Evolutionary conservation across 2,329 filamentous ascomycete genomes (phyloP), one percentile per base, ranked within the genome.

Genomic region (Rosellinia necatrix): DNA sequence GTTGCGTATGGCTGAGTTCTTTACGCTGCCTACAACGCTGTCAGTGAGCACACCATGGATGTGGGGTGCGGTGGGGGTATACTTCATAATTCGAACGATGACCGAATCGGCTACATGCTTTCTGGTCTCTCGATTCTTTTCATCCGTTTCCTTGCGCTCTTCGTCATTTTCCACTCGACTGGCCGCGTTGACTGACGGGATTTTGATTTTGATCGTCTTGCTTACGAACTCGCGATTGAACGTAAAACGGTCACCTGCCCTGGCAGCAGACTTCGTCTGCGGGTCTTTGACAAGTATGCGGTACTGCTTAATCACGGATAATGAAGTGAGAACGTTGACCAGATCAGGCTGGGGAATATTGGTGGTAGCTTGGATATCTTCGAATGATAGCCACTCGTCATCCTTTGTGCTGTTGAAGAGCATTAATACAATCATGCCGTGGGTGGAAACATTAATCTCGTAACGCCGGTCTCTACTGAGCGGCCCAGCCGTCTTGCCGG

Each of bases 391-490:
- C 42, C 73, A 77, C 61, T 78, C 74, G 25, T 71, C 78, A 5
- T 81, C 77, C 2, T 70, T 70, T 0, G 96, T 68, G 32, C 93
- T 86, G 67, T 97, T 97, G 80, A 97, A 99, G 0, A 97, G 83
- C 40, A 96, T 73, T 17, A 99, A 75, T 21, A 97, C 86, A 17
- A 97, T 77, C 90, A 97, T 96, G 66, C 87, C 91, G 70, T 94
- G 94, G 0, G 94, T 97, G 1, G 92, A 89, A 17, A 96, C 92
- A 59, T 92, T 96, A 52, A 99, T 78, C 66, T 99, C 94, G 68
- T 97, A 93, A 30, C 88, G 86, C 29, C 89, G 81, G 61, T 89
- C 87, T 54, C 81, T 84, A 54, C 81, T 79, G 19, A 87, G 70
- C 0, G 76, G 72, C 0, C 82, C 79, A 2, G 86, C 84, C 10